Evolutionary conservation across 495 filamentous ascomycete species (phyloP).

Genomic region (Elaphomyces granulatus): DNA sequence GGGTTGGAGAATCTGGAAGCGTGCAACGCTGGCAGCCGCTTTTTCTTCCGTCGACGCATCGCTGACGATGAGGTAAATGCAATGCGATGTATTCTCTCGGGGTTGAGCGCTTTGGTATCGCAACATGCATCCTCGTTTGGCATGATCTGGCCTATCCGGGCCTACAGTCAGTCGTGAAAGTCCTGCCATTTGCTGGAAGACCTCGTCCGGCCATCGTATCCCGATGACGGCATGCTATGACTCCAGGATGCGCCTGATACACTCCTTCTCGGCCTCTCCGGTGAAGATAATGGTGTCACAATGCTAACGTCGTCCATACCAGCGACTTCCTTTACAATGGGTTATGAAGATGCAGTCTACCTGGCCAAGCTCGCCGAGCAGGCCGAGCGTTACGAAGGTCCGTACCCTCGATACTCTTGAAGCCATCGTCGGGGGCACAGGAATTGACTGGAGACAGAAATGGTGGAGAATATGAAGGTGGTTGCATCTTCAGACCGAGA

Average conservation of each 20-base stretch:
- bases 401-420: constrained; percentile 19
- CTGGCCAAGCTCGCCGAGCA: constrained; percentile 99
- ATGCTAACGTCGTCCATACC: constrained; percentile 5
- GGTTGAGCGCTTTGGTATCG: too few species aligned
- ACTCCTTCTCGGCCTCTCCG: too few species aligned
- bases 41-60: neutral
- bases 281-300: too few species aligned
- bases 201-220: too few species aligned
- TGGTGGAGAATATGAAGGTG: constrained; percentile 99
- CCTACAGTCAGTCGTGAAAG: too few species aligned
- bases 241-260: too few species aligned
- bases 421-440: neutral
- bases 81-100: too few species aligned
- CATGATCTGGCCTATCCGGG: too few species aligned
- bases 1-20: neutral
- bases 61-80: too few species aligned
- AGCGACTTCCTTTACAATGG: constrained; percentile 55
- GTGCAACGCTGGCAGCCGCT: neutral
- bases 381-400: constrained; percentile 99
- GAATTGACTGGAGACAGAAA: constrained; percentile 47
- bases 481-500: constrained; percentile 93
- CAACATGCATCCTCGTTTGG: too few species aligned
- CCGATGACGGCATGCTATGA: too few species aligned
- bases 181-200: too few species aligned
- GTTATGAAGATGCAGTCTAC: constrained; percentile 98